A percentile compares a stretch with the other conserved stretches of the same genome.
Conservation (phyloP, 2,329 filamentous ascomycete species). For the Diaporthe ampelina region DNA sequence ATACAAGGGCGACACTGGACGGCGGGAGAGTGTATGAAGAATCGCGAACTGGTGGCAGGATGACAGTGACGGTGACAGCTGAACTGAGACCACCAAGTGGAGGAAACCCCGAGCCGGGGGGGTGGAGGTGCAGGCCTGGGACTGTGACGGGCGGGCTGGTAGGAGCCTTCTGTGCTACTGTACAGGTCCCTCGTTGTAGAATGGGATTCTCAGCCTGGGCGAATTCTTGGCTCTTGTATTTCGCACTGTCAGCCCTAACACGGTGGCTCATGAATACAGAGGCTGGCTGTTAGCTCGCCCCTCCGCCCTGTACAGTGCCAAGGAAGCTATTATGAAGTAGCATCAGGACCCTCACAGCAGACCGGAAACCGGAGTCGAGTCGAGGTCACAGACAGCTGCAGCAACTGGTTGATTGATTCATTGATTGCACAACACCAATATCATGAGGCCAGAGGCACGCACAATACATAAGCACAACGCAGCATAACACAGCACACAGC, state of each 20-base stretch:
- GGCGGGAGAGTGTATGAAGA: constrained; percentile 3
- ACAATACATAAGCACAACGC: not conserved
- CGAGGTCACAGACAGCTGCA: not conserved
- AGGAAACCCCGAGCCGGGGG: constrained; percentile 28
- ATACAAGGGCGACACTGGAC: not conserved
- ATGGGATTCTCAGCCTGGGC: constrained; percentile 23
- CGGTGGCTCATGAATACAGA: fast-evolving
- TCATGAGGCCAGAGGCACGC: not conserved
- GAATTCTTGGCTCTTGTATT: not conserved
- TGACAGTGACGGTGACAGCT: constrained; percentile 12
- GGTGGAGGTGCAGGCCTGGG: not conserved
- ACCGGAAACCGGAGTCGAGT: constrained; percentile 27
- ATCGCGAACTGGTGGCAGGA: constrained; percentile 31
- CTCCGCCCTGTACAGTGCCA: not conserved
- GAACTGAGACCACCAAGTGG: constrained; percentile 31
- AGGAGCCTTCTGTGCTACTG: not conserved
- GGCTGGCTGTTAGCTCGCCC: not conserved
- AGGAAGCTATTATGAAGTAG: not conserved
- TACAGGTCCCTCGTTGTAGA: not conserved
- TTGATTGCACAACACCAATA: not conserved
- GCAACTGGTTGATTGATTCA: too few species aligned
- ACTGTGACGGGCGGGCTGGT: constrained; percentile 11
- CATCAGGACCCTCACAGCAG: constrained; percentile 13
- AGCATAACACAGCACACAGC: not conserved
- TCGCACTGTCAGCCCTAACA: not conserved